Base-by-base conservation (phyloP, 805 yeast genomes). In the Debaryomyces hansenii region DNA sequence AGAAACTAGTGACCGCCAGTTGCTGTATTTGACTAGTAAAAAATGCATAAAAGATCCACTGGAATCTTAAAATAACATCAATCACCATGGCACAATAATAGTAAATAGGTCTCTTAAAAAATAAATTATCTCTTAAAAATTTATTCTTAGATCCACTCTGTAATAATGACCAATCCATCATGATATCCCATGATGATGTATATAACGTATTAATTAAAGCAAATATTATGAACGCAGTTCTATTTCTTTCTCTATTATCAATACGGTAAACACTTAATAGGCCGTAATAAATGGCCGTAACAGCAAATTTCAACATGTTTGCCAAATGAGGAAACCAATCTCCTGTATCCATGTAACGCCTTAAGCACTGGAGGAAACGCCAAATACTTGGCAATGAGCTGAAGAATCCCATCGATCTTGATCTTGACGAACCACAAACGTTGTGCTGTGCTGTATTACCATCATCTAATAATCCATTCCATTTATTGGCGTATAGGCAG, bases 91-190 rank as follows among this genome's bases (percentile, higher is more conserved):
- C 46, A 59, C 90, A 92, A 24, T 90, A 92, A 24, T 79, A 69
- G 63, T 77, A 74, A 27, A 62, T 59, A 9, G 85, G 83, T 11
- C 66, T 64, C 45, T 76, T 74, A 56, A 79, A 84, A 36, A 84
- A 84, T 41, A 91, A 70, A 58, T 87, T 85, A 58, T 88, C 84
- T 55, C 97, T 75, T 42, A 91, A 70, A 20, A 84, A 66, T 46
- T 66, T 66, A 61, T 86, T 86, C 77, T 48, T 75, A 1, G 83
- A 45, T 0, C 95, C 83, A 11, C 83, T 67, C 15, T 85, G 70
- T 2, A 91, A 56, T 97, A 97, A 94, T 47, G 97, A 90, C 92
- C 96, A 94, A 70, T 94, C 99, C 96, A 94, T 90, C 36, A 91
- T 70, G 5, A 94, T 70, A 66, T 94, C 99, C 99, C 99, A 94